Evolutionary conservation across 768 basidiomycete genomes (phyloP).

Genomic region (Mycena kentingensis): DNA sequence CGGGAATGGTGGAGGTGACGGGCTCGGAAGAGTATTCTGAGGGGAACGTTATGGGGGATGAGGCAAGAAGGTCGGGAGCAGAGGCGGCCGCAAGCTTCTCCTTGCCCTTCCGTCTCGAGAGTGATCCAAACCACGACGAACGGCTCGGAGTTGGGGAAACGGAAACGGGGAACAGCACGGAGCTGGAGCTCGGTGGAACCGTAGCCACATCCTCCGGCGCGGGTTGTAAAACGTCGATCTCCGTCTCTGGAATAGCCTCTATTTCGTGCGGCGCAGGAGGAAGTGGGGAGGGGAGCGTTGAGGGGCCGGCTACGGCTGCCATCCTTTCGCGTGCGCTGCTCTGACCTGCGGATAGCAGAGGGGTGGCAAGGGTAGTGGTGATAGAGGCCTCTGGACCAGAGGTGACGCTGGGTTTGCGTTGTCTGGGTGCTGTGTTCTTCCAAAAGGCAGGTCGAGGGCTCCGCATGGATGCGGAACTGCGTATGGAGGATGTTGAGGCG

Average conservation of each 20-base stretch:
- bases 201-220: neutral
- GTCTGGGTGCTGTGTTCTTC: conserved; percentile 15
- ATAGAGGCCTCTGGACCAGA: conserved; percentile 9
- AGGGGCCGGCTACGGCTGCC: conserved; percentile 18
- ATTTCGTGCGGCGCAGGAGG: conserved; percentile 17
- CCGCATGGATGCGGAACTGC: conserved; percentile 17
- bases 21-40: conserved; percentile 17
- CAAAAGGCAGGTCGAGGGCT: conserved; percentile 19
- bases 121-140: conserved; percentile 37
- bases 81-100: conserved; percentile 24
- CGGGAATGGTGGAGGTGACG: conserved; percentile 17
- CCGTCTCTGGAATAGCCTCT: conserved; percentile 13
- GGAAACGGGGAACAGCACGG: conserved; percentile 18
- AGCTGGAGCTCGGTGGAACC: neutral
- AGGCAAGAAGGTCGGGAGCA: conserved; percentile 15
- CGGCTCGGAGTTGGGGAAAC: conserved; percentile 18
- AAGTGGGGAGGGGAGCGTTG: conserved; percentile 11
- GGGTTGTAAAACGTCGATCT: conserved; percentile 8
- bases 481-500: conserved; percentile 18
- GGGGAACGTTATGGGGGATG: conserved; percentile 14
- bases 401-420: conserved; percentile 14
- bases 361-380: conserved; percentile 13
- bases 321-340: conserved; percentile 18
- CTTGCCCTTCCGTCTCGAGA: conserved; percentile 33
- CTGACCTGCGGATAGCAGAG: conserved; percentile 6